Conservation (phyloP, 805 yeast genomes). For the Kodamaea hsintzibuensis region DNA sequence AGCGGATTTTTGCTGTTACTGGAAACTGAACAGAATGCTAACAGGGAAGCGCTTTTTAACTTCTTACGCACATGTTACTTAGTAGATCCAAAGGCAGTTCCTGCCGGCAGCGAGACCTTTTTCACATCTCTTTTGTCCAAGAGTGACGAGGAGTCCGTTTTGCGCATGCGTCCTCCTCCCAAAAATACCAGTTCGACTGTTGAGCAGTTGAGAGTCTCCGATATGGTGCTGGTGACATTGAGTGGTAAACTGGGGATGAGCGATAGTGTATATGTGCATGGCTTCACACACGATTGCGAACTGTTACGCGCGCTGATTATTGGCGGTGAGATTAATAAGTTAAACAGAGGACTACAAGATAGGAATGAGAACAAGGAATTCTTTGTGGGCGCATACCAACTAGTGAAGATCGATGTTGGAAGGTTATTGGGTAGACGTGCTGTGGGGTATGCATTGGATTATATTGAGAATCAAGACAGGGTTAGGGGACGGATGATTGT, state of each 20-base stretch:
- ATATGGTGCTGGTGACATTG: not conserved
- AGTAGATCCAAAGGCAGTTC: conserved; percentile 13
- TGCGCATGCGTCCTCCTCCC: conserved; percentile 22
- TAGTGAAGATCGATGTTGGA: conserved; percentile 50
- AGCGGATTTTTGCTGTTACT: not conserved
- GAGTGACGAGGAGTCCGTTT: conserved; percentile 30
- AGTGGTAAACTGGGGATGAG: conserved; percentile 4
- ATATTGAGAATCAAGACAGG: conserved; percentile 68
- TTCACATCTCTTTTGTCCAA: conserved; percentile 12
- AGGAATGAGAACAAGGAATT: conserved; percentile 57
- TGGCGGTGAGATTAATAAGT: conserved; percentile 48
- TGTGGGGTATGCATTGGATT: conserved; percentile 54
- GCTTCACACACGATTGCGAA: conserved; percentile 37
- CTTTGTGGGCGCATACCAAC: conserved; percentile 48
- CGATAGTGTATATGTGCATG: conserved; percentile 26
- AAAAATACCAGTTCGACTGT: conserved; percentile 9
- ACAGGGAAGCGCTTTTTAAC: conserved; percentile 32
- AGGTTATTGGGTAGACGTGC: conserved; percentile 29
- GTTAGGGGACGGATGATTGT: conserved; percentile 63
- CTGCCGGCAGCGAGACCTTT: not conserved
- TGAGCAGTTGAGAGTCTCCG: not conserved
- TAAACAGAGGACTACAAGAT: conserved; percentile 62
- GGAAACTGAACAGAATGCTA: conserved; percentile 6
- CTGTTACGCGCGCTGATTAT: conserved; percentile 35
- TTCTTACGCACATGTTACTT: conserved; percentile 36